phyloP scores from a whole-genome alignment of 2,329 filamentous ascomycete species.

The Neodidymelliopsis sp. region DNA sequence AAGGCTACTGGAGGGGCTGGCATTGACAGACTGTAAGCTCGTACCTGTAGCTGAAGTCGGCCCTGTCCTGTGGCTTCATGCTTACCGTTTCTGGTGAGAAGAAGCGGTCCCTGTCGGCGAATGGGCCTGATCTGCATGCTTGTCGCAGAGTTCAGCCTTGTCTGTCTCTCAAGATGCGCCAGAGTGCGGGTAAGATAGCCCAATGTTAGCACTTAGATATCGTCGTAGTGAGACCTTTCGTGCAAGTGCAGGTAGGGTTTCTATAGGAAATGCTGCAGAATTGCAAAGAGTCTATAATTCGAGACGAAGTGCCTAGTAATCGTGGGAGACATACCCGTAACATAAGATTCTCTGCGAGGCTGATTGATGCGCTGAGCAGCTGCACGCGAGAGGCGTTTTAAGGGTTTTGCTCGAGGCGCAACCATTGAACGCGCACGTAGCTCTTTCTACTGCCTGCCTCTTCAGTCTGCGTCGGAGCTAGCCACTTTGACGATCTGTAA shows the following conservation, averaged over 20 bases:
- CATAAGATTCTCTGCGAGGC: too few relatives aligned
- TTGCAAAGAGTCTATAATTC: too few relatives aligned
- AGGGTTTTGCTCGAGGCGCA: not conserved
- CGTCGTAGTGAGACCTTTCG: too few relatives aligned
- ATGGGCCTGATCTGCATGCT: conserved; percentile 17
- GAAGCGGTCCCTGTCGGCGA: conserved; percentile 19
- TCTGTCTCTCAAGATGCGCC: too few relatives aligned
- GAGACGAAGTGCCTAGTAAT: too few relatives aligned
- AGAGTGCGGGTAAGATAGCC: too few relatives aligned
- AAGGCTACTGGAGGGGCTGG: too few relatives aligned
- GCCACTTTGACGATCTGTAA: not conserved
- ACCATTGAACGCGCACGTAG: not conserved
- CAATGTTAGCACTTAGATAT: too few relatives aligned
- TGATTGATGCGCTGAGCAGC: conserved; percentile 2
- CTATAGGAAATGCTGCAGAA: too few relatives aligned
- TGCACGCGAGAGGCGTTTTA: not conserved
- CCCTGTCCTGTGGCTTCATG: conserved; percentile 35
- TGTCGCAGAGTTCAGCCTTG: conserved; percentile 17
- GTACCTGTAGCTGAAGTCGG: conserved; percentile 34
- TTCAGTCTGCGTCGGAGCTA: not conserved
- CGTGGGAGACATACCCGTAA: too few relatives aligned
- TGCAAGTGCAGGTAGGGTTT: too few relatives aligned
- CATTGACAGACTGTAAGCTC: conserved; percentile 18
- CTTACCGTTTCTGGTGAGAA: conserved; percentile 28
- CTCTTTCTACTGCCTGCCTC: not conserved